Evolutionary conservation across 2,329 filamentous ascomycete genomes (phyloP).

Genomic region (Elsinoe perseae): DNA sequence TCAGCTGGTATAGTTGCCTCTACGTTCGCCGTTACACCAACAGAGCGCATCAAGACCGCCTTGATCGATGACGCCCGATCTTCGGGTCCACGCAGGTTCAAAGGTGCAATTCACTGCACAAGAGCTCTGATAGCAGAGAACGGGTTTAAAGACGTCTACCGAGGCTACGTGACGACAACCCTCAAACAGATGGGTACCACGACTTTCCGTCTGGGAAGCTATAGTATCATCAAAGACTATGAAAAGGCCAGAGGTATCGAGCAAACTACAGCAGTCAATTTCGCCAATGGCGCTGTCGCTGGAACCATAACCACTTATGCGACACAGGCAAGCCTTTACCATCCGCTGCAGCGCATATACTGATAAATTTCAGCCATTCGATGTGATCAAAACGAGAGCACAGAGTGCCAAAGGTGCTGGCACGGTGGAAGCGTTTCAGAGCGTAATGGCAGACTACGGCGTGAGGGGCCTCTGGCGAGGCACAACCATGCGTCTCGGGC

Average conservation of each 20-base stretch:
- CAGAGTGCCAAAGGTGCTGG: slow-evolving; percentile 53
- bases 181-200: slow-evolving; percentile 56
- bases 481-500: slow-evolving; percentile 58
- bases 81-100: slow-evolving; percentile 39
- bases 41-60: slow-evolving; percentile 61
- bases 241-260: slow-evolving; percentile 41
- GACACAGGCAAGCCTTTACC: slow-evolving; percentile 28
- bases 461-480: slow-evolving; percentile 58
- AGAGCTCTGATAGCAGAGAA: slow-evolving; percentile 43
- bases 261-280: slow-evolving; percentile 48
- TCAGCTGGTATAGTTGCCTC: slow-evolving; percentile 54
- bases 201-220: slow-evolving; percentile 54
- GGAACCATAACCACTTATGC: slow-evolving; percentile 53
- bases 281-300: slow-evolving; percentile 54
- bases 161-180: slow-evolving; percentile 53
- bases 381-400: slow-evolving; percentile 56
- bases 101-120: slow-evolving; percentile 45
- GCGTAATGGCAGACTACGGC: slow-evolving; percentile 50
- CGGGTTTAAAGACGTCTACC: slow-evolving; percentile 48
- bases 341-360: not conserved
- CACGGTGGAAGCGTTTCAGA: slow-evolving; percentile 49
- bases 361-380: slow-evolving; percentile 46
- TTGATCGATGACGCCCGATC: slow-evolving; percentile 54
- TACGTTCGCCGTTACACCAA: slow-evolving; percentile 59
- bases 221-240: slow-evolving; percentile 57